phyloP scores from a whole-genome alignment of 2,329 filamentous ascomycete genomes.

The Diaporthe australafricana region DNA sequence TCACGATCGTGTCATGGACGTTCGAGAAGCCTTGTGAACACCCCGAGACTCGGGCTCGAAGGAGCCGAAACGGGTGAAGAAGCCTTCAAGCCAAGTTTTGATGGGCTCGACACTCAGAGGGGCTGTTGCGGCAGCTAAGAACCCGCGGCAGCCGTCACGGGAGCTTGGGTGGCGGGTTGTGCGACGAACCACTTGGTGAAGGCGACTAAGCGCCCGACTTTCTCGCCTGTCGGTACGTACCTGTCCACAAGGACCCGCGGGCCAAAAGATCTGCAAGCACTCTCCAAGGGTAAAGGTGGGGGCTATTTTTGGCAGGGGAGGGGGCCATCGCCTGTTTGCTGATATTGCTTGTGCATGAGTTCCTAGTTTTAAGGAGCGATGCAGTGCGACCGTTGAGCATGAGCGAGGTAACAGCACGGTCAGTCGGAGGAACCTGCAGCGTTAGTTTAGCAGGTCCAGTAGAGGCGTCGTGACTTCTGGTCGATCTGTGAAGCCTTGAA shows the following conservation, averaged over 20 bases:
- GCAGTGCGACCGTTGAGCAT: neutral
- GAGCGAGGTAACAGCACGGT: too few relatives aligned
- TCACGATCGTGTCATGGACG: slow-evolving; percentile 23
- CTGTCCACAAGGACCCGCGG: neutral
- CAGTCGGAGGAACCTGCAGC: too few relatives aligned
- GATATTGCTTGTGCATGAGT: neutral
- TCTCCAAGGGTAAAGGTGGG: slow-evolving; percentile 27
- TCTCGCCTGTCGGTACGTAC: slow-evolving; percentile 23
- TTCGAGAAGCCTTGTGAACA: slow-evolving; percentile 14
- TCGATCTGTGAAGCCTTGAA: neutral
- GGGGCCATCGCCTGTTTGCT: neutral
- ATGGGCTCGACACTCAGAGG: neutral
- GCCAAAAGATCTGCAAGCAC: slow-evolving; percentile 20
- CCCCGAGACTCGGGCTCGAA: neutral
- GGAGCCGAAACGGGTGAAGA: neutral
- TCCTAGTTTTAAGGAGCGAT: neutral
- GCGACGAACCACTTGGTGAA: slow-evolving; percentile 25
- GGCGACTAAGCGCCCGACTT: slow-evolving; percentile 34
- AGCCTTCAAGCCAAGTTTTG: neutral
- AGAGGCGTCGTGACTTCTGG: neutral
- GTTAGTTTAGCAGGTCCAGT: too few relatives aligned
- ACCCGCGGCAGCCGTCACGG: slow-evolving; percentile 15
- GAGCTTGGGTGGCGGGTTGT: slow-evolving; percentile 15
- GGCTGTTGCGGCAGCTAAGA: neutral
- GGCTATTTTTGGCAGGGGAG: slow-evolving; percentile 31